Base-by-base conservation (phyloP, 2,329 filamentous ascomycete genomes). In the Penicillium sp. region DNA sequence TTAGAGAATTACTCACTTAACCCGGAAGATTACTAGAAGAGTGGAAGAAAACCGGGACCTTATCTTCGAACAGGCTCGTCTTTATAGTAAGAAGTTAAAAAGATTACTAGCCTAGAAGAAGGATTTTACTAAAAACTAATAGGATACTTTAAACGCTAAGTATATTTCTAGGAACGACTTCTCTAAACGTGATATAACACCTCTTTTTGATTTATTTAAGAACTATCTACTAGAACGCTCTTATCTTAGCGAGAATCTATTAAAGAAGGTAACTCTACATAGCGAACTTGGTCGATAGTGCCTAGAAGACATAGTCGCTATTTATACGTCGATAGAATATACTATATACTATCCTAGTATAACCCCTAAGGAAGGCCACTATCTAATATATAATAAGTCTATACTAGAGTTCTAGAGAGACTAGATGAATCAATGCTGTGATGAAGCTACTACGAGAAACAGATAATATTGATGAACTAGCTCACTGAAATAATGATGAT, bases 91-190 rank as follows among this genome's bases (percentile, higher is more conserved):
- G 36, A 64, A 64, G 56, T 46, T 53, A 5, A 66, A 63, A 44
- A 47, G 27, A 18, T 42, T 58, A 7, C 41, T 30, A 9, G 27
- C n/a, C 2, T 63, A 44, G 45, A 59, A 48, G 35, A 35, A 38
- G 9, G 46, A 55, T 16, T 63, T 58, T 36, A 47, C 61, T 13
- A 16, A 57, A 49, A 39, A 58, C 8, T 67, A 35, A 60, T 67
- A 40, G 57, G 41, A 63, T 42, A 23, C 29, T 11, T 57, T 23
- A 26, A 64, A 67, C 45, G 18, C 60, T 26, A 18, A 63, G 41
- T 65, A 67, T 41, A 41, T 63, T n/a, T 35, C 57, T 36, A 32
- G 58, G 29, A 65, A 63, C 16, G 39, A 61, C 3, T 62, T 65
- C n/a, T 26, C 49, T 1, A 49, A 65, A n/a, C n/a, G n/a, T n/a